A percentile compares a stretch with the other conserved stretches of the same genome.
Conservation (phyloP, 306 rosid species). For the Cicer judaicum region DNA sequence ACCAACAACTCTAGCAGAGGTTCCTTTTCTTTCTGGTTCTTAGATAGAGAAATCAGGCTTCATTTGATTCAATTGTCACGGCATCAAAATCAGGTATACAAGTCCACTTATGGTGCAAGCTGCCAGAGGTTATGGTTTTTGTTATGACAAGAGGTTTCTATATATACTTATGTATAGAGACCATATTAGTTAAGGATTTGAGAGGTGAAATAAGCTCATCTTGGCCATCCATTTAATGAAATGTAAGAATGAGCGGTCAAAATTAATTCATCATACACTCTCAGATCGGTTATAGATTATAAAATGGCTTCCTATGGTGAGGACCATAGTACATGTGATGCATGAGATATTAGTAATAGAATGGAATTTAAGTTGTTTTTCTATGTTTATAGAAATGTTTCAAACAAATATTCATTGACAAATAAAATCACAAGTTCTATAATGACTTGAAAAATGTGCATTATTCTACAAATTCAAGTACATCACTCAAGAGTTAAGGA, state of each 20-base stretch:
- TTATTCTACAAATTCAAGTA: not conserved
- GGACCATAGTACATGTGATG: not conserved
- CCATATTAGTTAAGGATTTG: not conserved
- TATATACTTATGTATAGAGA: not conserved
- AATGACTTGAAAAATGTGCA: not conserved
- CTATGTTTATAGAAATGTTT: not conserved
- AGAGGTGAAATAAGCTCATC: constrained; percentile 18
- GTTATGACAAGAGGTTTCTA: constrained; percentile 8
- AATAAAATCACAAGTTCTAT: not conserved
- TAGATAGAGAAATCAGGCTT: constrained; percentile 41
- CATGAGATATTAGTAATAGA: not conserved
- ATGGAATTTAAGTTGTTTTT: too few relatives aligned
- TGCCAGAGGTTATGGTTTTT: constrained; percentile 32
- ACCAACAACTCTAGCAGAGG: constrained; percentile 73
- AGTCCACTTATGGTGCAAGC: not conserved
- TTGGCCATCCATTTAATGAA: not conserved
- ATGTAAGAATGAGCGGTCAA: not conserved
- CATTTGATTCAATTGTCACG: constrained; percentile 35
- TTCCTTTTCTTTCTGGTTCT: constrained; percentile 75
- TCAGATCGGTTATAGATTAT: too few relatives aligned
- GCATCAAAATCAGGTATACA: constrained; percentile 34
- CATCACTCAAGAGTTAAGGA: not conserved
- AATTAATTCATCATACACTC: not conserved
- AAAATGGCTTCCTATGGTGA: too few relatives aligned
- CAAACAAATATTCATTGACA: constrained; percentile 11